Conservation (phyloP, 768 basidiomycete species). For the Glaciozyma antarctica region DNA sequence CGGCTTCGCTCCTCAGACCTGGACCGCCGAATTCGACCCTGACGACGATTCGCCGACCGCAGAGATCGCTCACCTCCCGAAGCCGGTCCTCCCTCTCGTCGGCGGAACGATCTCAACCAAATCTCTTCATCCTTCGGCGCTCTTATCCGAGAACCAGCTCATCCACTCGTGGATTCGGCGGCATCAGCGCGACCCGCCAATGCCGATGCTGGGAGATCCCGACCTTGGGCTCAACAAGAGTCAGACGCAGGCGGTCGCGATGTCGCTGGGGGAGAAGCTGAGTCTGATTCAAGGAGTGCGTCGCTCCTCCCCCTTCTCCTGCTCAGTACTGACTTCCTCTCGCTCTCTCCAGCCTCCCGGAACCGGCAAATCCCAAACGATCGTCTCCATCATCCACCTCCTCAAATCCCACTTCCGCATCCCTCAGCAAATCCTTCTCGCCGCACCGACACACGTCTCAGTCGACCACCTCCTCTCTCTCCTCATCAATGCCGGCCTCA, state of each 20-base stretch:
- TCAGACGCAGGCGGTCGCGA: constrained; percentile 72
- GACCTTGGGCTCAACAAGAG: constrained; percentile 59
- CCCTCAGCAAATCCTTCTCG: constrained; percentile 74
- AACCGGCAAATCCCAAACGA: constrained; percentile 77
- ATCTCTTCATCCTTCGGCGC: constrained; percentile 34
- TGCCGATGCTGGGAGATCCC: constrained; percentile 70
- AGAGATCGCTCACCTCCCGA: constrained; percentile 38
- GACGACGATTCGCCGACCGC: constrained; percentile 49
- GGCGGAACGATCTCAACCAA: neutral
- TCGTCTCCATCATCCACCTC: constrained; percentile 27
- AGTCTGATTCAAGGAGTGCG: constrained; percentile 72
- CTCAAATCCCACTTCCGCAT: constrained; percentile 65
- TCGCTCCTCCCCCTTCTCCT: too few relatives aligned
- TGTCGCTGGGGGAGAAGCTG: constrained; percentile 70
- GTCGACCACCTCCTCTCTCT: constrained; percentile 84
- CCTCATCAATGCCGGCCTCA: constrained; percentile 50
- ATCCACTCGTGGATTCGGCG: constrained; percentile 74
- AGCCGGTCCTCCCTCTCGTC: constrained; percentile 32
- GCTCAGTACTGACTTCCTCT: constrained; percentile 9
- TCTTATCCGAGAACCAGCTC: constrained; percentile 61
- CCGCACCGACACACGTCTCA: constrained; percentile 86
- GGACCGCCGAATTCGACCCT: constrained; percentile 49
- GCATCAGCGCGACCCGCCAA: constrained; percentile 52
- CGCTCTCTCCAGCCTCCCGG: constrained; percentile 61
- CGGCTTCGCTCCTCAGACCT: constrained; percentile 5